phyloP scores from a whole-genome alignment of 1,139 yeast genomes.

The Tardiomyces digboiensis region DNA sequence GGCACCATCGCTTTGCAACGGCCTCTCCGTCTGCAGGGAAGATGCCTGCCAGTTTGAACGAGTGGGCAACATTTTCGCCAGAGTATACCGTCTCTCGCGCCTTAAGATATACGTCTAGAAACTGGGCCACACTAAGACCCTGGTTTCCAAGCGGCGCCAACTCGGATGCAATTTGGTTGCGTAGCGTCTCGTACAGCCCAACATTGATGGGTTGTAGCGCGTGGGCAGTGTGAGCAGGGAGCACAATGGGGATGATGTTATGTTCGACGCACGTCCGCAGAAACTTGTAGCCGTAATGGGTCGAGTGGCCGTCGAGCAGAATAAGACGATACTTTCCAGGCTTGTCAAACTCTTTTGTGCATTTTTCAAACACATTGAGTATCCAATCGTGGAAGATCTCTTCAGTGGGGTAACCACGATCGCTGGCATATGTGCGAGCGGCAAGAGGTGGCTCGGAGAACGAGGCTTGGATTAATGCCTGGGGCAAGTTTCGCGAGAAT shows the following conservation, averaged over 20 bases:
- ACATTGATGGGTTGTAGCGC: not conserved
- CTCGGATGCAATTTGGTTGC: not conserved
- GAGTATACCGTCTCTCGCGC: not conserved
- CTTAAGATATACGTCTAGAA: not conserved
- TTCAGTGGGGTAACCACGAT: not conserved
- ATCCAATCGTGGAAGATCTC: not conserved
- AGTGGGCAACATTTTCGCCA: not conserved
- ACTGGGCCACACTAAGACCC: not conserved
- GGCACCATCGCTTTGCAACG: not conserved
- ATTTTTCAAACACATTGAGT: not conserved
- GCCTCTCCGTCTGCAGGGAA: not conserved
- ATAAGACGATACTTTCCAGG: not conserved
- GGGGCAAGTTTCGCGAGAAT: not conserved
- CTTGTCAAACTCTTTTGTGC: not conserved
- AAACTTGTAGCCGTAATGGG: not conserved
- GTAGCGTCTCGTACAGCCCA: not conserved
- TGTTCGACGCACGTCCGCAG: not conserved
- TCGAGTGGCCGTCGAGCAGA: not conserved
- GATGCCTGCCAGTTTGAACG: slow-evolving; percentile 1
- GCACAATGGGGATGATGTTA: not conserved
- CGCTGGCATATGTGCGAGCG: not conserved
- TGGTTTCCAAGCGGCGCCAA: not conserved
- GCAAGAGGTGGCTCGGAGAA: not conserved
- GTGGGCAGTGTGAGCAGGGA: not conserved
- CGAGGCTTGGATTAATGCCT: not conserved